phyloP scores from a whole-genome alignment of 2,329 filamentous ascomycete species.

The Xylaria sp. region DNA sequence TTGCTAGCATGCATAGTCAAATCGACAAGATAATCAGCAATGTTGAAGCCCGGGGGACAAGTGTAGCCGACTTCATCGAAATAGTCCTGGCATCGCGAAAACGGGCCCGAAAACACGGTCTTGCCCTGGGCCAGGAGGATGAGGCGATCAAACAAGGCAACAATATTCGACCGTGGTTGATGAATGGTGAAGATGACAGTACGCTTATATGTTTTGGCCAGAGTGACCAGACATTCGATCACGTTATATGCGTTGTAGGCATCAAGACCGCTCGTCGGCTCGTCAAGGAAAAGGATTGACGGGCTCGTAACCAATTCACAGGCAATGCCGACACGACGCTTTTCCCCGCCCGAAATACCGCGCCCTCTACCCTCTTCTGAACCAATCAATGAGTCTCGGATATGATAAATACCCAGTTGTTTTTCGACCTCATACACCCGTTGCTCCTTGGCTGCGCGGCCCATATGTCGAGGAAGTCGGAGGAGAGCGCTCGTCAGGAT shows the following conservation, averaged over 20 bases:
- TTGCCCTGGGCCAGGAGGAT: constrained; percentile 88
- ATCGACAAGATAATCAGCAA: constrained; percentile 97
- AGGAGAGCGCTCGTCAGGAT: constrained; percentile 94
- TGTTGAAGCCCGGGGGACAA: constrained; percentile 97
- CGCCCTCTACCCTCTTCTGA: constrained; percentile 95
- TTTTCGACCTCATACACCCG: constrained; percentile 92
- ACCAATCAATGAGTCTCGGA: constrained; percentile 93
- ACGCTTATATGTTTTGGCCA: constrained; percentile 96
- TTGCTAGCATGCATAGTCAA: constrained; percentile 93
- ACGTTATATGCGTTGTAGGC: constrained; percentile 99
- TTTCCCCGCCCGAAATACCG: constrained; percentile 97
- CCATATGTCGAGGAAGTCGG: constrained; percentile 93
- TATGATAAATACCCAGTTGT: constrained; percentile 93
- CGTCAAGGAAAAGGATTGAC: constrained; percentile 95
- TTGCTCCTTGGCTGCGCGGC: constrained; percentile 85
- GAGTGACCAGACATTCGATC: constrained; percentile 91
- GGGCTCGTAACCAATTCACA: constrained; percentile 98
- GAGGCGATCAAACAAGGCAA: constrained; percentile 95
- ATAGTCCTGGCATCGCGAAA: constrained; percentile 87
- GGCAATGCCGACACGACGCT: constrained; percentile 94
- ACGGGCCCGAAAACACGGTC: constrained; percentile 93
- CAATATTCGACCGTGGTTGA: constrained; percentile 97
- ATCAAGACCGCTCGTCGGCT: constrained; percentile 95
- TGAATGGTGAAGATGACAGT: constrained; percentile 99
- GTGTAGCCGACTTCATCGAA: constrained; percentile 93